Conservation (phyloP, 345 rosid genomes). For the Populus deltoides region DNA sequence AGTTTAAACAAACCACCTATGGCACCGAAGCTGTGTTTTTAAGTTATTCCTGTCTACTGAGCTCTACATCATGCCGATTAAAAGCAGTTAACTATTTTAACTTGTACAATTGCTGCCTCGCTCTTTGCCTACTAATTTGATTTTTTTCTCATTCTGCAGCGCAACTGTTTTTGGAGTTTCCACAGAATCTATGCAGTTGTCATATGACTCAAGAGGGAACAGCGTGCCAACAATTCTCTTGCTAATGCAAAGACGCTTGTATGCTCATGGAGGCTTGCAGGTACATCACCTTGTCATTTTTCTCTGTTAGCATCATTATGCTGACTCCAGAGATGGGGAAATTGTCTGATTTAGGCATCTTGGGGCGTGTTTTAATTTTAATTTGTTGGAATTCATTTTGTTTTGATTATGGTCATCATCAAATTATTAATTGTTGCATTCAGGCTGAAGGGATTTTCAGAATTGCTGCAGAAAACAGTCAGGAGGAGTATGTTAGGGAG, state of each 20-base stretch:
- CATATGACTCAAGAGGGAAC: constrained; percentile 34
- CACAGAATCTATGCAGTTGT: constrained; percentile 39
- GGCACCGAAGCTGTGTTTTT: background rate
- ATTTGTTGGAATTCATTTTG: background rate
- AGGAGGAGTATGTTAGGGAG: constrained; percentile 36
- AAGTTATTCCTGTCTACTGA: background rate
- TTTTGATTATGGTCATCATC: background rate
- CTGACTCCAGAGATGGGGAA: background rate
- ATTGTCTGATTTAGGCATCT: background rate
- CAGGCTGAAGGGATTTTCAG: constrained; percentile 40
- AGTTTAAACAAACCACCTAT: background rate
- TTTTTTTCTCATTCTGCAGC: constrained; percentile 16
- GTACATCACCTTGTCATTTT: constrained; percentile 8
- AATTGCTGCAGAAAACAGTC: constrained; percentile 33
- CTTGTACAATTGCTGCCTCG: background rate
- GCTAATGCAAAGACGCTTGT: constrained; percentile 30
- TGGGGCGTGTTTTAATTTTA: background rate
- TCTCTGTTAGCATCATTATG: background rate
- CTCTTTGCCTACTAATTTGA: background rate
- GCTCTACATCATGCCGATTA: background rate
- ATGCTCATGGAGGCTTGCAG: constrained; percentile 35
- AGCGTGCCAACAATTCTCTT: constrained; percentile 35
- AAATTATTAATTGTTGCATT: constrained; percentile 8
- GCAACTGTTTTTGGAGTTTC: constrained; percentile 38
- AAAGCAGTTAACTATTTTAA: background rate